Conservation (phyloP, 2,329 filamentous ascomycete genomes). For the Zasmidium cellare region DNA sequence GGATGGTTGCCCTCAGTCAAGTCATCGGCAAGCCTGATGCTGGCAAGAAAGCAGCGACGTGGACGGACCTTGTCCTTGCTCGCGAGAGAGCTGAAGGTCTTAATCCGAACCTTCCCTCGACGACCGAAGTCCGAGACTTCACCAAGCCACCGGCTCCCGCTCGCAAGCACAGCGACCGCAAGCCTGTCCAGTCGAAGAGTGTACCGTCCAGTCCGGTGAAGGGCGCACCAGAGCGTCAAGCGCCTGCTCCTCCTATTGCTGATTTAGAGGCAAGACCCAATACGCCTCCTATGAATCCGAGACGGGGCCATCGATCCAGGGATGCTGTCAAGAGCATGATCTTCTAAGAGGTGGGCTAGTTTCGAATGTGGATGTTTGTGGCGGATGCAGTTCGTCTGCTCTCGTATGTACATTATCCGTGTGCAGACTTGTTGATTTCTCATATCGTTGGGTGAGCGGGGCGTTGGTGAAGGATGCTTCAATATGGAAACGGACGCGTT, state of each 20-base stretch:
- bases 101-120: constrained; percentile 3
- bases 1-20: constrained; percentile 87
- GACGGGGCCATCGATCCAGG: constrained; percentile 31
- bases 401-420: constrained; percentile 2
- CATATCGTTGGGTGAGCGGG: not conserved
- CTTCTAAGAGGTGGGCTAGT: constrained; percentile 26
- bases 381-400: not conserved
- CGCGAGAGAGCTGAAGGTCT: constrained; percentile 36
- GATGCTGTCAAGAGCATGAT: constrained; percentile 42
- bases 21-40: constrained; percentile 58
- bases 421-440: not conserved
- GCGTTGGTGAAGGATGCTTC: not conserved
- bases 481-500: not conserved
- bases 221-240: constrained; percentile 13
- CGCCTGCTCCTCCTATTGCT: constrained; percentile 13
- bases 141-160: constrained; percentile 23
- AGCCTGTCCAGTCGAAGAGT: constrained; percentile 24
- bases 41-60: constrained; percentile 51
- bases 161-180: constrained; percentile 23
- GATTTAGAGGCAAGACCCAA: constrained; percentile 22
- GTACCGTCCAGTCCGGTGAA: constrained; percentile 31
- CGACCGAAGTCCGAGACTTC: constrained; percentile 29
- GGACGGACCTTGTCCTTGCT: constrained; percentile 61
- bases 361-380: not conserved
- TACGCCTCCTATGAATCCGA: constrained; percentile 35